A percentile compares a stretch with the other conserved stretches of the same genome.
Evolutionary conservation across 1,284 basidiomycete species (phyloP).

Genomic region (Garcileccinum viscosum): DNA sequence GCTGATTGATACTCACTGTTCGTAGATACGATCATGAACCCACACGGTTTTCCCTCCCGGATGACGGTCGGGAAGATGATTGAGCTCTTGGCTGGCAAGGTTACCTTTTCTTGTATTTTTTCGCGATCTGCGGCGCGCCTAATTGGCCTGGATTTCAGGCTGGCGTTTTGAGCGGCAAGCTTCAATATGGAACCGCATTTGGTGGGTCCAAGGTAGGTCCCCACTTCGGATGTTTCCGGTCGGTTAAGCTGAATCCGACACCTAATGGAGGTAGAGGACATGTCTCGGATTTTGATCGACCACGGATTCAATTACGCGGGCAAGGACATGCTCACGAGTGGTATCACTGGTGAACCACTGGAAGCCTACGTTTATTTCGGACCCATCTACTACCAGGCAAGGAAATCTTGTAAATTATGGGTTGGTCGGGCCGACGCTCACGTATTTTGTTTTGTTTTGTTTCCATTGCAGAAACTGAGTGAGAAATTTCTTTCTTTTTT

Average conservation of each 20-base stretch:
- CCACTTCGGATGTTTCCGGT: constrained; percentile 4
- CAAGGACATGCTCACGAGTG: constrained; percentile 98
- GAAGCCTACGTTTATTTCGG: constrained; percentile 99
- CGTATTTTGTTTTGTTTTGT: neutral
- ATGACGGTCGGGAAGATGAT: constrained; percentile 99
- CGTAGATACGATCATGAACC: constrained; percentile 99
- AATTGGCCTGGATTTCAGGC: constrained; percentile 54
- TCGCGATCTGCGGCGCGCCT: neutral
- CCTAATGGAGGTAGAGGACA: constrained; percentile 85
- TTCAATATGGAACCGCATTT: constrained; percentile 96
- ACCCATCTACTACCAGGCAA: constrained; percentile 96
- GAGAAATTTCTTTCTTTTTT: constrained; percentile 36
- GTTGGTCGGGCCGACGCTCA: constrained; percentile 15
- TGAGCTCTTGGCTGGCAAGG: constrained; percentile 96
- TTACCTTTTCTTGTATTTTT: constrained; percentile 32
- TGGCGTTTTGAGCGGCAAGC: constrained; percentile 85
- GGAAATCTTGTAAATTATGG: constrained; percentile 16
- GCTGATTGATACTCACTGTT: constrained; percentile 13
- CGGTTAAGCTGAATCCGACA: constrained; percentile 20
- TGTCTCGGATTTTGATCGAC: constrained; percentile 95
- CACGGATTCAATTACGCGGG: constrained; percentile 97
- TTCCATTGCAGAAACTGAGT: constrained; percentile 75
- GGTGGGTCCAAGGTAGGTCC: constrained; percentile 87
- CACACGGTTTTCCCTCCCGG: constrained; percentile 98
- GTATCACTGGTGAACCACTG: constrained; percentile 95